A percentile compares a stretch with the other conserved stretches of the same genome.
These are phyloP conservation scores for Ampelomyces quisqualis DNA, from an alignment of 2,329 filamentous ascomycete genomes.

Conservation along the genomic window DNA sequence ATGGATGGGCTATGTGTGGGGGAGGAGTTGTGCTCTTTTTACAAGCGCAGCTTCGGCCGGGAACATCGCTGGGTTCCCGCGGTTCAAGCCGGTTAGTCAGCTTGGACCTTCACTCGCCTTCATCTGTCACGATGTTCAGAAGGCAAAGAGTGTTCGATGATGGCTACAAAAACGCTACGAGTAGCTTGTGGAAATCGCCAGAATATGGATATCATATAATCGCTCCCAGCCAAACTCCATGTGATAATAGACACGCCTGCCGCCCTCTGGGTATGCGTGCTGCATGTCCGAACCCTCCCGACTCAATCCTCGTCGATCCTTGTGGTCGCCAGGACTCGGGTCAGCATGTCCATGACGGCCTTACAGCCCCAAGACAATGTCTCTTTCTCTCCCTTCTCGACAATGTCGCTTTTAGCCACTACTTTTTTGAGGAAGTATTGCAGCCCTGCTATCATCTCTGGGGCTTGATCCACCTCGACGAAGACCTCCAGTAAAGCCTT, in stretches of 20 bases:
- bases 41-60: conserved; percentile 28
- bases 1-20: conserved; percentile 41
- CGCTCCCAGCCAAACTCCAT: not conserved
- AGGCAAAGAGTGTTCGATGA: not conserved
- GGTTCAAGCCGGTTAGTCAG: conserved; percentile 7
- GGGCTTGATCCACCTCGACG: conserved; percentile 61
- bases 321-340: conserved; percentile 35
- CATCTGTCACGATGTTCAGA: conserved; percentile 2
- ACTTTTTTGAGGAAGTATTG: conserved; percentile 79
- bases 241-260: not conserved
- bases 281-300: too few relatives aligned
- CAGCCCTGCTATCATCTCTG: conserved; percentile 70
- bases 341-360: conserved; percentile 42
- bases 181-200: not conserved
- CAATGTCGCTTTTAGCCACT: conserved; percentile 64
- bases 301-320: conserved; percentile 44
- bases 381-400: conserved; percentile 53
- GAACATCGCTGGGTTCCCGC: conserved; percentile 16
- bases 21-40: conserved; percentile 41
- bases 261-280: too few relatives aligned
- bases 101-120: conserved; percentile 4
- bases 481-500: conserved; percentile 66
- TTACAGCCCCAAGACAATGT: conserved; percentile 51
- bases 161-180: not conserved
- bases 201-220: not conserved